A percentile compares a stretch with the other conserved stretches of the same genome.
phyloP scores from a whole-genome alignment of 2,329 filamentous ascomycete genomes.

The Nigrograna mackinnonii region DNA sequence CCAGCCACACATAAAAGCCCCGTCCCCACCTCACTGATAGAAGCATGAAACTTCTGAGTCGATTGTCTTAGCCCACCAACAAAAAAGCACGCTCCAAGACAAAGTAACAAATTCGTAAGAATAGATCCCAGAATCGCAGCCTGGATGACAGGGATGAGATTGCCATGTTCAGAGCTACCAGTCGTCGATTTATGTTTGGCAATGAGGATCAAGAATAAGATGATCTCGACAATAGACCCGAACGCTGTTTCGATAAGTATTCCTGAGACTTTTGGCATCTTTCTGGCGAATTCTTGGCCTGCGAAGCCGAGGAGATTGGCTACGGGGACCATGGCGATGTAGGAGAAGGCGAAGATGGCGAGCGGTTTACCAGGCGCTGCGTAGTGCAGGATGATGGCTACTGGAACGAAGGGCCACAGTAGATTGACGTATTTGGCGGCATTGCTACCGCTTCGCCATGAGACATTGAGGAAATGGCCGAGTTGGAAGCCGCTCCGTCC shows the following conservation, averaged over 20 bases:
- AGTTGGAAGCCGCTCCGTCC: constrained; percentile 68
- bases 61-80: constrained; percentile 71
- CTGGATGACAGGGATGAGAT: constrained; percentile 68
- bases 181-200: constrained; percentile 48
- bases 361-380: constrained; percentile 59
- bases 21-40: constrained; percentile 78
- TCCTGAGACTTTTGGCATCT: constrained; percentile 73
- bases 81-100: constrained; percentile 80
- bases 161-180: constrained; percentile 40
- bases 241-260: constrained; percentile 63
- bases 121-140: constrained; percentile 85
- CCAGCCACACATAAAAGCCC: constrained; percentile 77
- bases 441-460: constrained; percentile 65
- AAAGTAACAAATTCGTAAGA: constrained; percentile 78
- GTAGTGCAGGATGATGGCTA: constrained; percentile 66
- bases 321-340: constrained; percentile 75
- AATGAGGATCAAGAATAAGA: constrained; percentile 78
- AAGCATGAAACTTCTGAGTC: constrained; percentile 73
- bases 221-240: constrained; percentile 77
- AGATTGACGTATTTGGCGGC: constrained; percentile 70
- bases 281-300: constrained; percentile 70
- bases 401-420: constrained; percentile 75
- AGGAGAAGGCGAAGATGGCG: constrained; percentile 69
- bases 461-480: constrained; percentile 64
- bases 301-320: constrained; percentile 77